A percentile compares a stretch with the other conserved stretches of the same genome.
These are phyloP conservation scores for Meripilus lineatus DNA, from an alignment of 1,284 basidiomycete species.

Conservation along the genomic window DNA sequence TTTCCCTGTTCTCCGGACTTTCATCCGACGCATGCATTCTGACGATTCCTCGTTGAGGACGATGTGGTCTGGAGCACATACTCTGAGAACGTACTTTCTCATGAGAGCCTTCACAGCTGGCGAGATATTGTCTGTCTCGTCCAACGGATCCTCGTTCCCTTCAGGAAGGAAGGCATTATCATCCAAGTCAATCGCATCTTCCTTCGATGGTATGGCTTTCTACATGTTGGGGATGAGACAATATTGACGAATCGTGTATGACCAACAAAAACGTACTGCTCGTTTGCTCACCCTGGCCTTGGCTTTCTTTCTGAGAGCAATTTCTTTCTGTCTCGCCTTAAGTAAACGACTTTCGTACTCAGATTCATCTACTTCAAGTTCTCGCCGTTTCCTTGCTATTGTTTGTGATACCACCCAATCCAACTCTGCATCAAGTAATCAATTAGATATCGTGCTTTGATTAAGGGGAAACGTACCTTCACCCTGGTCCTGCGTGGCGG, in stretches of 20 bases:
- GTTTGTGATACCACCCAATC: constrained; percentile 84
- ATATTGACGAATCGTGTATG: background rate
- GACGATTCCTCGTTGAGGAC: background rate
- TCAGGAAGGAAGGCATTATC: constrained; percentile 66
- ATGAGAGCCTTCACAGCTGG: constrained; percentile 80
- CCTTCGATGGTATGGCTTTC: background rate
- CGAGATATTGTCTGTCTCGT: constrained; percentile 60
- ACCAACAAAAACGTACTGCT: constrained; percentile 36
- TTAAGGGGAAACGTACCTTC: constrained; percentile 19
- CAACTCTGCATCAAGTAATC: constrained; percentile 41
- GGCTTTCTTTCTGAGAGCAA: constrained; percentile 21
- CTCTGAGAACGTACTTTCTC: constrained; percentile 51
- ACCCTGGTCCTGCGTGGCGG: constrained; percentile 32
- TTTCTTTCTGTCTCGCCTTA: constrained; percentile 58
- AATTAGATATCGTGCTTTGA: background rate
- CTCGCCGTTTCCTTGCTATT: constrained; percentile 53
- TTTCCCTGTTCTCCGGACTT: constrained; percentile 24
- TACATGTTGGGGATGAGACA: background rate
- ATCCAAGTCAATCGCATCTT: constrained; percentile 23
- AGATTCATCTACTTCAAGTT: constrained; percentile 61
- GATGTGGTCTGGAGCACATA: too few species aligned
- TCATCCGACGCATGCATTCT: background rate
- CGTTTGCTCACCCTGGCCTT: constrained; percentile 49
- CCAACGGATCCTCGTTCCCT: constrained; percentile 27
- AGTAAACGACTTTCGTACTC: constrained; percentile 59